Conservation (phyloP, 129 eudicot genomes). For the Silybum marianum region DNA sequence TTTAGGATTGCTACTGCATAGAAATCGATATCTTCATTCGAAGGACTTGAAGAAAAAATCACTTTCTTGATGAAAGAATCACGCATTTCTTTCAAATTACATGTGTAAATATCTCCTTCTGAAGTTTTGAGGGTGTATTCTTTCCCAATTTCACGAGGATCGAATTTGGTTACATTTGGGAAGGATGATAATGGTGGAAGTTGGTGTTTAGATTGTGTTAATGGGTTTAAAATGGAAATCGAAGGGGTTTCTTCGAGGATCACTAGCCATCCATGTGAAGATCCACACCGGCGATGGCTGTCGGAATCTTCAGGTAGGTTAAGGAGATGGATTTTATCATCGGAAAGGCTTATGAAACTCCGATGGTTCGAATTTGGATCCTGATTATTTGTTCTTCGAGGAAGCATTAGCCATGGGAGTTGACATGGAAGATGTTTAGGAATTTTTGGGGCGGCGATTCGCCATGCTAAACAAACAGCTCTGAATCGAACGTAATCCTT, state of each 20-base stretch:
- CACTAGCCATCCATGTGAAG: slow-evolving; percentile 75
- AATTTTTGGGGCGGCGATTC: slow-evolving; percentile 40
- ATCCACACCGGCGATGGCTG: slow-evolving; percentile 70
- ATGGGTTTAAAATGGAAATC: slow-evolving; percentile 54
- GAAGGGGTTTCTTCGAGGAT: slow-evolving; percentile 55
- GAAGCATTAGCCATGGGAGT: slow-evolving; percentile 78
- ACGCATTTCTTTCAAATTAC: slow-evolving; percentile 64
- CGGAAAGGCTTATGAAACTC: slow-evolving; percentile 40
- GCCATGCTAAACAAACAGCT: slow-evolving; percentile 59
- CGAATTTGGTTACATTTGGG: slow-evolving; percentile 53
- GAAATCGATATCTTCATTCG: slow-evolving; percentile 22
- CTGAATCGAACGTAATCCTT: slow-evolving; percentile 63
- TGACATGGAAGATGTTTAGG: slow-evolving; percentile 52
- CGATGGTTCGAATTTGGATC: slow-evolving; percentile 34
- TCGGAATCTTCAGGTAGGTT: slow-evolving; percentile 50
- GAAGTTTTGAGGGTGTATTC: slow-evolving; percentile 52
- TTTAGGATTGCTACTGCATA: slow-evolving; percentile 59
- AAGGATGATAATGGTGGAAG: slow-evolving; percentile 65
- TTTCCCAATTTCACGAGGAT: slow-evolving; percentile 49
- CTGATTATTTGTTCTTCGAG: slow-evolving; percentile 35
- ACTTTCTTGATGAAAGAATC: slow-evolving; percentile 65
- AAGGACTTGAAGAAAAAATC: slow-evolving; percentile 57
- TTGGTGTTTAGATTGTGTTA: slow-evolving; percentile 41
- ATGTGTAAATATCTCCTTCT: slow-evolving; percentile 35
- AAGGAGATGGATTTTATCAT: slow-evolving; percentile 40